These are phyloP conservation scores for Candida succiphila DNA, from an alignment of 805 yeast genomes.

Conservation along the genomic window DNA sequence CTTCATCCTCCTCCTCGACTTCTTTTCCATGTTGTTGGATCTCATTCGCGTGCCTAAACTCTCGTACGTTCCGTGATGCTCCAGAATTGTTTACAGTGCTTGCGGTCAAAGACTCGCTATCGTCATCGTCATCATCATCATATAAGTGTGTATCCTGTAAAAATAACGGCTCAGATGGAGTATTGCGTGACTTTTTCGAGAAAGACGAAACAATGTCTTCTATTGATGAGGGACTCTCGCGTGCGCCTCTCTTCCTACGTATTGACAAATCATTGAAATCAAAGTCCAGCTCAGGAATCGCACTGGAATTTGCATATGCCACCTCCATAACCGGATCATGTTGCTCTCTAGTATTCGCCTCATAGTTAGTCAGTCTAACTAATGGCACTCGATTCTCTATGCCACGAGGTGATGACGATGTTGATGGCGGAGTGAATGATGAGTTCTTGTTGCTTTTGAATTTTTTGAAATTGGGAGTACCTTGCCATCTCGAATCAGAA, in stretches of 20 bases:
- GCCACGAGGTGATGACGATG: no score
- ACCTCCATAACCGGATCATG: not conserved
- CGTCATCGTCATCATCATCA: no score
- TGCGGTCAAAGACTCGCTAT: no score
- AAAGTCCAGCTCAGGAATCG: constrained; percentile 9
- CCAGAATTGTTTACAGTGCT: no score
- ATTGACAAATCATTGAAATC: constrained; percentile 4
- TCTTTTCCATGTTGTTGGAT: constrained; percentile 1
- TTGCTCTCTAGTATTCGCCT: not conserved
- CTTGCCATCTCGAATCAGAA: not conserved
- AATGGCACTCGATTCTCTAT: not conserved
- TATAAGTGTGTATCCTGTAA: no score
- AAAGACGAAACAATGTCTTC: no score
- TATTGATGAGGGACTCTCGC: no score
- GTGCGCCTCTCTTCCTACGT: constrained; percentile 1
- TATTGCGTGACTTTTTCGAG: no score
- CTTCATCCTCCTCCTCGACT: constrained; percentile 14
- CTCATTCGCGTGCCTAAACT: not conserved
- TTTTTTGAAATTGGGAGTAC: not conserved
- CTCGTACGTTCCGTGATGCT: no score
- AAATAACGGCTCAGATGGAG: no score
- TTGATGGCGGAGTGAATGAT: not conserved
- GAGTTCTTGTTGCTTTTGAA: not conserved
- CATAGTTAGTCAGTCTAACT: not conserved
- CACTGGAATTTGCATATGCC: not conserved